Conservation (phyloP, 306 rosid species). For the Casuarina cunninghamiana region DNA sequence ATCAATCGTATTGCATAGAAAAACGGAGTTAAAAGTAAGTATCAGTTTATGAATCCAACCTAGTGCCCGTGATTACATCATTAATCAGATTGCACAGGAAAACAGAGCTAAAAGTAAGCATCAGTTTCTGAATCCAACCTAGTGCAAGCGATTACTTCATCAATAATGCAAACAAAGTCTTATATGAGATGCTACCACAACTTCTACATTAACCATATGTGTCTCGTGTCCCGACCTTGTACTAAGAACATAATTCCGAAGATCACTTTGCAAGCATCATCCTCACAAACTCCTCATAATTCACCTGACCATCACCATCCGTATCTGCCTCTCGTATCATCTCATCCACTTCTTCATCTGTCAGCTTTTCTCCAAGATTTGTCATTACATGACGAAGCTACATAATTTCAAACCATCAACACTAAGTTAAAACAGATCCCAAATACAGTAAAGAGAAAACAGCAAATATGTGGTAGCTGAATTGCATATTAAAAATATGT, state of each 20-base stretch:
- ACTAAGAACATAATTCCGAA: neutral
- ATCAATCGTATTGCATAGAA: neutral
- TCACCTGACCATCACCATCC: conserved; percentile 38
- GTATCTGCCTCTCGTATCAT: conserved; percentile 30
- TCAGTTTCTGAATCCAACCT: neutral
- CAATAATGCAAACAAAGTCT: neutral
- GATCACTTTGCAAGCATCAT: conserved; percentile 31
- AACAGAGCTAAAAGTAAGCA: neutral
- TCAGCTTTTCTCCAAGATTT: conserved; percentile 31
- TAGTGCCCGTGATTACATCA: neutral
- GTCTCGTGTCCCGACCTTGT: neutral
- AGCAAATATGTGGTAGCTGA: neutral
- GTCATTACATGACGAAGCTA: conserved; percentile 38
- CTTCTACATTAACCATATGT: neutral
- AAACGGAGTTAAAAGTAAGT: neutral
- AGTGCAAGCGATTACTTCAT: neutral
- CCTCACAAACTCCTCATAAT: conserved; percentile 35
- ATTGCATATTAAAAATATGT: neutral
- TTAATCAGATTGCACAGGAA: neutral
- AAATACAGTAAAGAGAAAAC: neutral
- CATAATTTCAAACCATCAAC: conserved; percentile 6
- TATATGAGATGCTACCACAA: neutral
- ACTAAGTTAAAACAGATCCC: neutral
- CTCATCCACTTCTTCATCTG: conserved; percentile 34
- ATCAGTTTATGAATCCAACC: neutral